A percentile compares a stretch with the other conserved stretches of the same genome.
These are phyloP conservation scores for Colletotrichum magnum DNA, from an alignment of 2,329 filamentous ascomycete species.

Conservation along the genomic window DNA sequence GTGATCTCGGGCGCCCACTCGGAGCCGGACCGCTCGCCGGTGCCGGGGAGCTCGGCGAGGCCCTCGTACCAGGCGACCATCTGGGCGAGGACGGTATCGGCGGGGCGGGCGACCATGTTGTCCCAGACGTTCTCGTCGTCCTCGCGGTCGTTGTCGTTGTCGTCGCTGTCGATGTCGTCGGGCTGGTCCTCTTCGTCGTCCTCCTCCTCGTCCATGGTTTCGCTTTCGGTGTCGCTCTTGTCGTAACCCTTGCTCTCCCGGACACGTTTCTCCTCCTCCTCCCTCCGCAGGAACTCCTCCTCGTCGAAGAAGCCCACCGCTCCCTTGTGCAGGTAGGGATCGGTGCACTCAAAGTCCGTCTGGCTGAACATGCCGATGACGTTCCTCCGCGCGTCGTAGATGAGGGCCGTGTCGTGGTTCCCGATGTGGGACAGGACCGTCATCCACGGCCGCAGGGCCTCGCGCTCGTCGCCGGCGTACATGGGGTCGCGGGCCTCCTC, in stretches of 20 bases:
- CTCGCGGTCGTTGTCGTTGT: not conserved
- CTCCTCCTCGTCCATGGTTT: not conserved
- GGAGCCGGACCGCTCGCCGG: constrained; percentile 4
- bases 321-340: constrained; percentile 1
- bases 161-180: not conserved
- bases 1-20: constrained; percentile 29
- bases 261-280: not conserved
- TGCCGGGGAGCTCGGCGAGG: constrained; percentile 38
- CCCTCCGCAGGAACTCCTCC: not conserved
- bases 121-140: constrained; percentile 11
- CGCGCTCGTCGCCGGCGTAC: constrained; percentile 39
- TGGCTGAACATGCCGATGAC: constrained; percentile 44
- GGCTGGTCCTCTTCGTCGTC: not conserved
- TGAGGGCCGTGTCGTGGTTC: constrained; percentile 44
- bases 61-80: constrained; percentile 36
- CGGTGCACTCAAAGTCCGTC: constrained; percentile 24
- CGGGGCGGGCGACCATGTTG: constrained; percentile 29
- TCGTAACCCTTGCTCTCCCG: not conserved
- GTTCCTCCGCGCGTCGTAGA: constrained; percentile 47
- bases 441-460: constrained; percentile 48
- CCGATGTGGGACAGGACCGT: constrained; percentile 46
- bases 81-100: constrained; percentile 37
- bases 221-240: not conserved
- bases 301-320: not conserved
- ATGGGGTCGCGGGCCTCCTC: constrained; percentile 40